Conservation (phyloP, 1,284 basidiomycete genomes). For the Cryptococcus sp. region DNA sequence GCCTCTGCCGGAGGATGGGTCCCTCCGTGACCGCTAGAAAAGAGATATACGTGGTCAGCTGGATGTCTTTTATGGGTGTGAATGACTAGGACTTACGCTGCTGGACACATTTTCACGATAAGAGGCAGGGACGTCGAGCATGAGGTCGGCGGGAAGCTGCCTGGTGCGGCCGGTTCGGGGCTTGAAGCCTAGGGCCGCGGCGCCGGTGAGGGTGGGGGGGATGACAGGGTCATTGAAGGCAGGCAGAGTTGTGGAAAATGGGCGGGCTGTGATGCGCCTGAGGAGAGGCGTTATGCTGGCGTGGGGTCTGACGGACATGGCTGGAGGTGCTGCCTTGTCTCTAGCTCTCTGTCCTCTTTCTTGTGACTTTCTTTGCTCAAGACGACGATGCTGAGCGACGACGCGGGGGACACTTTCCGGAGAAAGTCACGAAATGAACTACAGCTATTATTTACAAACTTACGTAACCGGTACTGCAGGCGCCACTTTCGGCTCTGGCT, state of each 20-base stretch:
- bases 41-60: no score
- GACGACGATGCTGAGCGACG: no score
- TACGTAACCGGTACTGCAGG: neutral
- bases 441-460: no score
- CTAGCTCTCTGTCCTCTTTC: neutral
- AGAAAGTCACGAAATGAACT: no score
- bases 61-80: no score
- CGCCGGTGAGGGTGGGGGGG: conserved; percentile 10
- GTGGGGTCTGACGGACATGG: neutral
- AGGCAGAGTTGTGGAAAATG: conserved; percentile 7
- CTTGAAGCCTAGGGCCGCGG: conserved; percentile 15
- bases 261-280: neutral
- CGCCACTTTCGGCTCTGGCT: neutral
- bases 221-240: neutral
- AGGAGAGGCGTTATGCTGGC: neutral
- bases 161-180: conserved; percentile 8
- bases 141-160: conserved; percentile 13
- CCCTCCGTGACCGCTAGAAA: no score
- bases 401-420: neutral
- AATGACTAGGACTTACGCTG: neutral
- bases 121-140: conserved; percentile 9
- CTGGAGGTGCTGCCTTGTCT: no score
- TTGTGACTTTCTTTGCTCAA: no score
- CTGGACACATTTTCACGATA: conserved; percentile 4
- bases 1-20: no score